Base-by-base conservation (phyloP, 2,329 filamentous ascomycete species). In the Neopestalotiopsis rosae region DNA sequence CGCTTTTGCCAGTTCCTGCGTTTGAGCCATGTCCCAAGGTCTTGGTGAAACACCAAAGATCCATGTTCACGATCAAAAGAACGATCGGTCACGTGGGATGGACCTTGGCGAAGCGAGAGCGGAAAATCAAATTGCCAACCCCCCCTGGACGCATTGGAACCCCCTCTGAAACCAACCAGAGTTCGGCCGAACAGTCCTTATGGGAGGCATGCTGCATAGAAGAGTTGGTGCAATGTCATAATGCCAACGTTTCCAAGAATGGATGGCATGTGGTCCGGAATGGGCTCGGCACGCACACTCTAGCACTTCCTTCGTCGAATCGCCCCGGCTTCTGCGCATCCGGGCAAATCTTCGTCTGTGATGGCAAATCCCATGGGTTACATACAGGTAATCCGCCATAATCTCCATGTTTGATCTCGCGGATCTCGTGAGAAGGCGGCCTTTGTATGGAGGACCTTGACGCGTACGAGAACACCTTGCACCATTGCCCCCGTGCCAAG, bases 11-110 rank as follows among this genome's bases (percentile, higher is more conserved):
- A 62, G 38, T 10, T 68, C 68, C 45, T 69, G 71, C 67, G 71
- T 73, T 73, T 74, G 71, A 74, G 71, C 66, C 72, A 68, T 70
- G 70, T 72, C 70, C 72, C 71, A 72, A 69, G 68, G 34, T 69
- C 70, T 67, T 70, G 68, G 68, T 74, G 73, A 74, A 74, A 74
- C 73, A 65, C 28, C 52, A 56, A 49, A 64, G 30, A 70, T 67
- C 73, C 71, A 71, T 68, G 69, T 67, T 70, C 68, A 71, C 68
- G 69, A 70, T 69, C 63, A 69, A 52, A 20, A 20, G 45, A 17
- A n/a, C 59, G 70, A 70, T 10, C 40, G 66, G 66, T 72, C 72
- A 73, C 73, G 72, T 74, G 72, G 34, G 34, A 38, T 38, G 34
- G 42, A 49, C 17, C 42, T 45, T n/a, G 20, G 12, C 34, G 49